Conservation (phyloP, 352 stramenopile genomes). For the Detonula confervacea region DNA sequence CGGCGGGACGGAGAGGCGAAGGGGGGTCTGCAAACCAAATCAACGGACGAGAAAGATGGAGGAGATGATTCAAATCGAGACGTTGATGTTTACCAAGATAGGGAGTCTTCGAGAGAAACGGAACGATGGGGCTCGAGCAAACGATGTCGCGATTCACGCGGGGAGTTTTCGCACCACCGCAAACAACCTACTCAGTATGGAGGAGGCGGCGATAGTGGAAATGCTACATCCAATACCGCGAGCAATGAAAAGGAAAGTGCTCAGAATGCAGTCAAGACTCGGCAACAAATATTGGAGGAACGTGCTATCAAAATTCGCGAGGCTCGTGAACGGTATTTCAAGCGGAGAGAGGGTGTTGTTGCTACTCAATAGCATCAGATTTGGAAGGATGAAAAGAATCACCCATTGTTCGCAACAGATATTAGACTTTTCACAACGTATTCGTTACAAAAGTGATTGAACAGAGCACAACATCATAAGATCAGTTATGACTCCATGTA, state of each 20-base stretch:
- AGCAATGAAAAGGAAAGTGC: constrained; percentile 13
- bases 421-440: no score
- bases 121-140: constrained; percentile 11
- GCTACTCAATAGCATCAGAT: no score
- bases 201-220: background rate
- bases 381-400: no score
- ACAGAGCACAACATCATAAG: no score
- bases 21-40: no score
- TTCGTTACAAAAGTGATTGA: no score
- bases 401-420: no score
- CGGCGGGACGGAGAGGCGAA: no score
- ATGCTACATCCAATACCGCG: background rate
- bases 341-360: constrained; percentile 26
- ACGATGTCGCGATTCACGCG: constrained; percentile 6
- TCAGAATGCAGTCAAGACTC: constrained; percentile 6
- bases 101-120: constrained; percentile 29
- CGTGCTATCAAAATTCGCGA: constrained; percentile 52
- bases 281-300: constrained; percentile 45
- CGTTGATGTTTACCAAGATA: background rate
- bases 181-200: background rate
- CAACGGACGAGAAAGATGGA: background rate
- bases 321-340: constrained; percentile 51
- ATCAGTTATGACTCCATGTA: no score
- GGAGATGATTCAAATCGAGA: background rate
- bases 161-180: background rate